A percentile compares a stretch with the other conserved stretches of the same genome.
Conservation (phyloP, 1,284 basidiomycete species). For the Pyrrhoderma noxium region DNA sequence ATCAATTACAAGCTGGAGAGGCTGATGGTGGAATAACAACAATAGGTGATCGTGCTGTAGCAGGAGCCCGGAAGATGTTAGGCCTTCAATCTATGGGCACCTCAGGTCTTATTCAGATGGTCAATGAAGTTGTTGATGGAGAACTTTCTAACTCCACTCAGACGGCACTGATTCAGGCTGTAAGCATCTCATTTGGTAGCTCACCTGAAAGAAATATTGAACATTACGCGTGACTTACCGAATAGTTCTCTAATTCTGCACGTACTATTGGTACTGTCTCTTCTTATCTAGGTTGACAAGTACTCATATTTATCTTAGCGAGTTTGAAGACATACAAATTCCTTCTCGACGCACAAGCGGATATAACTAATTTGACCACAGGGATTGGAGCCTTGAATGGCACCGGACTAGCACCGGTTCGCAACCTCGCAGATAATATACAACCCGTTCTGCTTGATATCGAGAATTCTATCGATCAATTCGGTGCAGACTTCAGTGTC, state of each 20-base stretch:
- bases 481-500: conserved; percentile 20
- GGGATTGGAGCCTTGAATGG: conserved; percentile 14
- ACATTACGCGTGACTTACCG: neutral
- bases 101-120: conserved; percentile 18
- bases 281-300: conserved; percentile 15
- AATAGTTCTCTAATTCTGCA: conserved; percentile 16
- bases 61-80: conserved; percentile 21
- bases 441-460: conserved; percentile 15
- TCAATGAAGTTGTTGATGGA: conserved; percentile 17
- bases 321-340: conserved; percentile 19
- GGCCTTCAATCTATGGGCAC: conserved; percentile 17
- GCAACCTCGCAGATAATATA: conserved; percentile 15
- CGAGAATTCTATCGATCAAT: conserved; percentile 18
- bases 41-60: conserved; percentile 21
- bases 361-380: conserved; percentile 15
- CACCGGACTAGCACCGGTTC: conserved; percentile 12
- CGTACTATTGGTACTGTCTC: conserved; percentile 13
- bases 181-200: neutral
- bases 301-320: conserved; percentile 10
- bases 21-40: conserved; percentile 19
- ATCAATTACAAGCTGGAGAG: conserved; percentile 15
- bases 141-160: conserved; percentile 16
- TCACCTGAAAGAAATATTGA: neutral
- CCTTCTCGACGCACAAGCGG: conserved; percentile 18
- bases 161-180: conserved; percentile 16